Base-by-base conservation (phyloP, 1,284 basidiomycete species). In the Rhodotorula sp. region DNA sequence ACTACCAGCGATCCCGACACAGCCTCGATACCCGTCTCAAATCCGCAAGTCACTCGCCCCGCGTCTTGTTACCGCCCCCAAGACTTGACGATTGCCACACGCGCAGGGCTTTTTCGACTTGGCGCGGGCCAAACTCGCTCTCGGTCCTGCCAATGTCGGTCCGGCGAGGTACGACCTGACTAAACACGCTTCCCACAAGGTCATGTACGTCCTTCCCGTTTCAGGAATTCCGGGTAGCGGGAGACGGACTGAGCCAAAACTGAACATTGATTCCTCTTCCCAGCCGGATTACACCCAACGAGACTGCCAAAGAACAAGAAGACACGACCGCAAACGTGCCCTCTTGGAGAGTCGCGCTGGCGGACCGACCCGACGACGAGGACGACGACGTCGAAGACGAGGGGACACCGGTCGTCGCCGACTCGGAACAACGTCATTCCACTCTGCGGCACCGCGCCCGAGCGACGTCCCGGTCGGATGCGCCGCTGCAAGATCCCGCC, bases 41-140 rank as follows among this genome's bases (percentile, higher is more conserved):
- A 61, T 23, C 60, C n/a, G 76, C 72, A 26, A 18, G 68, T 15
- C 12, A n/a, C n/a, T 21, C 6, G 21, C 5, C 15, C 18, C 63
- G 20, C 39, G n/a, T 23, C 6, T 31, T 23, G 52, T n/a, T 23
- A 23, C 21, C 12, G 12, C 14, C 29, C 14, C 56, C 20, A 5
- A 21, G 43, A 46, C 14, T 7, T 7, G 10, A 18, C 7, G 39
- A 20, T 51, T 14, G n/a, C 61, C 31, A 8, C 20, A 5, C n/a
- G 10, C 10, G 6, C 66, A 72, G 71, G 77, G 58, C 29, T 69
- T 71, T 51, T 70, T 77, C 56, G 64, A 77, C 51, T 62, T 78
- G n/a, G 76, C 77, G 15, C 51, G 58, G 14, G 70, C 77, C 12
- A 78, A 78, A 61, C 58, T 71, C 46, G 74, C 76, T 0, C 58